Base-by-base conservation (phyloP, 257 asterid genomes). In the Primulina tabacum region DNA sequence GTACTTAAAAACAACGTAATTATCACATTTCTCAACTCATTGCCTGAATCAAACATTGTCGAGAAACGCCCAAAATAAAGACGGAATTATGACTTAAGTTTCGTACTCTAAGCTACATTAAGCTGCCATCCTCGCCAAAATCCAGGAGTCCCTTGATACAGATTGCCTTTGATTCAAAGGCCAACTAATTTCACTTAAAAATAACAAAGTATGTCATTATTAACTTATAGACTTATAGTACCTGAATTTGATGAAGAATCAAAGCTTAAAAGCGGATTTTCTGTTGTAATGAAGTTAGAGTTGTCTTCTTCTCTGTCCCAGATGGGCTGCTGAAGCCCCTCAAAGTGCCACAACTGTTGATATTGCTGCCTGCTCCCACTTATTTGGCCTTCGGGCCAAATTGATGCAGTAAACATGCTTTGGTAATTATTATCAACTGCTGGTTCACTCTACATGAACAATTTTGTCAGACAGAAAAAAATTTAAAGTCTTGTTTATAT, bases 241-340 rank as follows among this genome's bases (percentile, higher is more conserved):
- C 95, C 91, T 77, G 96, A 89, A 84, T 91, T 87, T 70, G 86
- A 86, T 33, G 95, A 84, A 74, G 94, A 82, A 72, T 73, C 87
- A 28, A 80, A 84, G n/a, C 84, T 89, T 80, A 87, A 70, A 64
- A 87, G 82, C 16, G 97, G 83, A 84, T 74, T 82, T 37, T 83
- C 93, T 2, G 83, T 83, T 55, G 86, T 72, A 52, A 86, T 73
- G 77, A 89, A 89, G 79, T 83, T 91, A 67, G 85, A 67, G 60
- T 70, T 71, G 60, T 84, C 83, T 60, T 85, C 90, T 73, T 70
- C 90, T 70, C 84, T 75, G 67, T 61, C 81, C 90, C 86, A 77
- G 62, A 80, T 74, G 35, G 90, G 83, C 59, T 82, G 95, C 63
- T 85, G 87, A 32, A 79, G 84, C 9, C 82, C 95, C 35, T 88